phyloP scores from a whole-genome alignment of 345 rosid species.

The Pugionium cornutum region DNA sequence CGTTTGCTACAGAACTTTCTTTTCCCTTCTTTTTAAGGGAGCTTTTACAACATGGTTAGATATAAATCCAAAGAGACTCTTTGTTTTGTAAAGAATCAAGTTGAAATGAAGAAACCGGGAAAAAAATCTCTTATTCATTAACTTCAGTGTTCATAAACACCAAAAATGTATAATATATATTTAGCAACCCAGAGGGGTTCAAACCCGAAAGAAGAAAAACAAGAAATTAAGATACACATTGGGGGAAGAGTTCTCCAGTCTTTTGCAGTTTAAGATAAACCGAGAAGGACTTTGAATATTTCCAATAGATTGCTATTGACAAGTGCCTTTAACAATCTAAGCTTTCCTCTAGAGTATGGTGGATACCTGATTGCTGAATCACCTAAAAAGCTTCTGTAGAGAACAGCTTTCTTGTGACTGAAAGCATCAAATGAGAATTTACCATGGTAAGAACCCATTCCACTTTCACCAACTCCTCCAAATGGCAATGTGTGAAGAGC shows the following conservation, averaged over 20 bases:
- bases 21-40: conserved; percentile 20
- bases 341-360: conserved; percentile 71
- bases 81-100: conserved; percentile 32
- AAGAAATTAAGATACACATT: conserved; percentile 13
- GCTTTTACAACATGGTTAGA: conserved; percentile 29
- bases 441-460: conserved; percentile 90
- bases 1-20: not conserved
- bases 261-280: conserved; percentile 41
- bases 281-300: conserved; percentile 57
- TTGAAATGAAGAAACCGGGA: conserved; percentile 29
- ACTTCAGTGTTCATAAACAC: conserved; percentile 14
- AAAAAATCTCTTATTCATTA: conserved; percentile 19
- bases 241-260: not conserved
- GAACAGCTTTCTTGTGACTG: conserved; percentile 92
- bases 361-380: conserved; percentile 76
- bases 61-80: conserved; percentile 18
- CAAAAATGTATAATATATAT: not conserved
- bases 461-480: conserved; percentile 97
- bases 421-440: conserved; percentile 94
- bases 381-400: conserved; percentile 61
- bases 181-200: conserved; percentile 1
- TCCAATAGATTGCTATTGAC: conserved; percentile 49
- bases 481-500: conserved; percentile 69
- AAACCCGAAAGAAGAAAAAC: not conserved
- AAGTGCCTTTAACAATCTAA: conserved; percentile 60